Percentiles rank a stretch among this genome's conserved stretches.
These are phyloP conservation scores for Starmerella riodocensis DNA, from an alignment of 805 yeast species.

Conservation along the genomic window DNA sequence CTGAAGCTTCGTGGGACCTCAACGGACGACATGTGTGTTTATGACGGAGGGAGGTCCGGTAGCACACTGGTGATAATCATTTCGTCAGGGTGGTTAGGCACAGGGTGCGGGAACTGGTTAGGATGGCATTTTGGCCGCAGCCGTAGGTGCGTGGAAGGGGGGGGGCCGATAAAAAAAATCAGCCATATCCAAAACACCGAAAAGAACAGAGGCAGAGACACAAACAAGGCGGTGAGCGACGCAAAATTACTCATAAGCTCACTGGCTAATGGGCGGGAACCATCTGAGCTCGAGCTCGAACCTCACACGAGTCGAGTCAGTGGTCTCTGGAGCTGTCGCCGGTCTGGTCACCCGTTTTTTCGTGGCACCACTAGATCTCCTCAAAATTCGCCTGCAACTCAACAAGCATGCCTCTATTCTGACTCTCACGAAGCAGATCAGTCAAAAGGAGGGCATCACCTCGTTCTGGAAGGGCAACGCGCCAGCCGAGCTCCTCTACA, in stretches of 20 bases:
- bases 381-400: slow-evolving; percentile 64
- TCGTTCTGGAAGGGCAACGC: slow-evolving; percentile 95
- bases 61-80: too few relatives aligned
- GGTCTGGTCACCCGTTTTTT: slow-evolving; percentile 50
- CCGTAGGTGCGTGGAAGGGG: background rate
- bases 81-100: too few relatives aligned
- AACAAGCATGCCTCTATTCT: slow-evolving; percentile 24
- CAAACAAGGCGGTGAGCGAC: too few relatives aligned
- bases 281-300: slow-evolving; percentile 33
- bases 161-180: background rate
- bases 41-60: too few relatives aligned
- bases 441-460: slow-evolving; percentile 49
- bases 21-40: slow-evolving; percentile 8
- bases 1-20: slow-evolving; percentile 75
- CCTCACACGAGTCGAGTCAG: slow-evolving; percentile 40
- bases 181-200: too few relatives aligned
- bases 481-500: slow-evolving; percentile 79
- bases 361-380: slow-evolving; percentile 67
- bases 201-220: too few relatives aligned
- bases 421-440: slow-evolving; percentile 32
- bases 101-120: too few relatives aligned
- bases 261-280: slow-evolving; percentile 12
- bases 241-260: too few relatives aligned
- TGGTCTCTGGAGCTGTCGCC: slow-evolving; percentile 57
- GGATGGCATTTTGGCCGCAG: too few relatives aligned